Evolutionary conservation across 768 basidiomycete genomes (phyloP).

Genomic region (Dioszegia hungarica): DNA sequence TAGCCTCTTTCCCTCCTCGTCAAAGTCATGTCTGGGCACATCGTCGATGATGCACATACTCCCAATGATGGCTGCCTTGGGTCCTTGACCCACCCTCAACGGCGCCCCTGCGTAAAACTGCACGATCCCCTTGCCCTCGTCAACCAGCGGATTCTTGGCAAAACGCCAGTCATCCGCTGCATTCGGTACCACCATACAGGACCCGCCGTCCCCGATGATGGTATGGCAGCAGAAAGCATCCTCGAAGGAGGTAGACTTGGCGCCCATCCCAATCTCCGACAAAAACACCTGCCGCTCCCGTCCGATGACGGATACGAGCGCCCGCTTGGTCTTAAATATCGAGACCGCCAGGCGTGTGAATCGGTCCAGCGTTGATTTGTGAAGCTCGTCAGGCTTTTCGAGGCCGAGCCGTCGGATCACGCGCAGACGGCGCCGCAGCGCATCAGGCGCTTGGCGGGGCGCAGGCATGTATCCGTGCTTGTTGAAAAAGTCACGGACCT

Average conservation of each 20-base stretch:
- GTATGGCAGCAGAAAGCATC: slow-evolving; percentile 42
- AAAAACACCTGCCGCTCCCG: slow-evolving; percentile 33
- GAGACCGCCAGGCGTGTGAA: slow-evolving; percentile 41
- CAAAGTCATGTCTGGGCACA: slow-evolving; percentile 32
- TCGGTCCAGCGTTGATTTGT: slow-evolving; percentile 29
- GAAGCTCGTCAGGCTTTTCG: slow-evolving; percentile 19
- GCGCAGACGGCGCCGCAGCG: slow-evolving; percentile 22
- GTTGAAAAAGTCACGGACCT: slow-evolving; percentile 27
- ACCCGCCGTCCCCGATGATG: slow-evolving; percentile 19
- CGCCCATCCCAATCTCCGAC: slow-evolving; percentile 27
- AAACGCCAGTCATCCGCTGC: slow-evolving; percentile 43
- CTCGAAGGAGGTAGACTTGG: slow-evolving; percentile 21
- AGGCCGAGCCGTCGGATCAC: slow-evolving; percentile 37
- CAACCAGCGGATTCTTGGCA: slow-evolving; percentile 30
- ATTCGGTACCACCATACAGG: slow-evolving; percentile 40
- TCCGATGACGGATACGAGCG: slow-evolving; percentile 39
- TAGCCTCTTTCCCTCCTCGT: slow-evolving; percentile 17
- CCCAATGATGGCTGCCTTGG: slow-evolving; percentile 36
- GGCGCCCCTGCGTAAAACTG: slow-evolving; percentile 44
- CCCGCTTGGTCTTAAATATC: slow-evolving; percentile 29
- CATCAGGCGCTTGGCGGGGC: slow-evolving; percentile 29
- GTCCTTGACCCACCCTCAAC: slow-evolving; percentile 24
- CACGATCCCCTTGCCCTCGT: slow-evolving; percentile 17
- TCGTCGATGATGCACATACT: slow-evolving; percentile 41
- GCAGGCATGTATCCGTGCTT: slow-evolving; percentile 37